Base-by-base conservation (phyloP, 1,139 yeast species). In the Taphrina betulina region DNA sequence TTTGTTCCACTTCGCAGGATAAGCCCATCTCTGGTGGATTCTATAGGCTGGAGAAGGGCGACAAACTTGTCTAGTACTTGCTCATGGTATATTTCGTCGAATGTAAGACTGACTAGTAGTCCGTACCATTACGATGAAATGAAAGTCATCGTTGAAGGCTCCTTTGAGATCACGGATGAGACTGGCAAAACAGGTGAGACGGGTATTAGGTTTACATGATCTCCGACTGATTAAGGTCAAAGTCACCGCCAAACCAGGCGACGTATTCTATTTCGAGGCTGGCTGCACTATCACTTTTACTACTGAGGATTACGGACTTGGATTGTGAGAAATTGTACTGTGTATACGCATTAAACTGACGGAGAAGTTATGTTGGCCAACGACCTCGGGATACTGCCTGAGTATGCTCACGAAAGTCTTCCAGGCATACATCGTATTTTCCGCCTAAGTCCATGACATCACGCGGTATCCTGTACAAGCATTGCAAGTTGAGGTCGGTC, bases 141-240 rank as follows among this genome's bases (percentile, higher is more conserved):
- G 84, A 82, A 82, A 71, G 75, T 82, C 64, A 76, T 81, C 66
- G 72, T 82, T 63, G 85, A 81, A 67, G 87, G 87, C 61, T 81
- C 79, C 65, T 80, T 79, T 73, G 72, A 72, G 57, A 74, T 82
- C 63, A 66, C 79, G 54, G 88, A 82, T 64, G 86, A 80, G 69
- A 75, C 79, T 53, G 86, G 86, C 14, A 72, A 73, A 66, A 75
- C 76, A 61, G 31, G 31, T 26, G 12, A 7, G 31, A 12, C 7
- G 12, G 31, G 12, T 7, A 7, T 7, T 12, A 7, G 12, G 31
- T 12, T 12, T 7, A 26, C 12, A 7, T 26, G 7, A 7, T 7
- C 7, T 7, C 31, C 7, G 31, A 7, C 31, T 26, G 10, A 12
- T 12, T 26, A 12, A 26, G 10, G 10, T 7, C 10, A 12, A 7